These are phyloP conservation scores for Scedosporium boydii DNA, from an alignment of 2,329 filamentous ascomycete genomes.

Conservation along the genomic window DNA sequence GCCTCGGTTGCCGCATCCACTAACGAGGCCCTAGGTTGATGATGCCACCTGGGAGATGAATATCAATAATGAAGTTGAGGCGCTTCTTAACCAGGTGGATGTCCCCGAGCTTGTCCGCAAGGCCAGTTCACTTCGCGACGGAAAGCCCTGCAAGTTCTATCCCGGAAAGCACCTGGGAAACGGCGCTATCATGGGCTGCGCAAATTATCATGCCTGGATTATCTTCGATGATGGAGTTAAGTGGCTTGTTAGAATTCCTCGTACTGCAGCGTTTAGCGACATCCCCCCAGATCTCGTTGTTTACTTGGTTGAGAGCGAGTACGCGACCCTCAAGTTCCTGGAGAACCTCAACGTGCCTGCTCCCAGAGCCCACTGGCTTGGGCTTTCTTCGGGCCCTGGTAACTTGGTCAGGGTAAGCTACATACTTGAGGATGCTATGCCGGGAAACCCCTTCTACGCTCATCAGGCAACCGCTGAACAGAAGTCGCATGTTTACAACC, in stretches of 20 bases:
- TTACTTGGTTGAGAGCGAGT: conserved; percentile 20
- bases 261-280: conserved; percentile 5
- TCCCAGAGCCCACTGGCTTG: conserved; percentile 15
- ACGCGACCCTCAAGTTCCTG: conserved; percentile 21
- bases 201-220: conserved; percentile 17
- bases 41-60: neutral
- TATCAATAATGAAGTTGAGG: neutral
- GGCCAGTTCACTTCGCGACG: neutral
- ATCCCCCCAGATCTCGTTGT: conserved; percentile 14
- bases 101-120: neutral
- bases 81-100: neutral
- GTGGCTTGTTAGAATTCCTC: conserved; percentile 16
- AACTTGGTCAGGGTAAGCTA: conserved; percentile 17
- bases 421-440: conserved; percentile 17
- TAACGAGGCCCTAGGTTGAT: neutral
- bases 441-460: conserved; percentile 14
- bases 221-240: conserved; percentile 14
- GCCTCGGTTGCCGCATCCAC: neutral
- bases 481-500: neutral
- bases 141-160: conserved; percentile 10
- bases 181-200: conserved; percentile 14
- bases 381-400: conserved; percentile 12
- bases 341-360: conserved; percentile 16
- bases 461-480: neutral
- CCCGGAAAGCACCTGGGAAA: conserved; percentile 9